phyloP scores from a whole-genome alignment of 169 alveolate genomes.

The Cryptosporidium ubiquitum region DNA sequence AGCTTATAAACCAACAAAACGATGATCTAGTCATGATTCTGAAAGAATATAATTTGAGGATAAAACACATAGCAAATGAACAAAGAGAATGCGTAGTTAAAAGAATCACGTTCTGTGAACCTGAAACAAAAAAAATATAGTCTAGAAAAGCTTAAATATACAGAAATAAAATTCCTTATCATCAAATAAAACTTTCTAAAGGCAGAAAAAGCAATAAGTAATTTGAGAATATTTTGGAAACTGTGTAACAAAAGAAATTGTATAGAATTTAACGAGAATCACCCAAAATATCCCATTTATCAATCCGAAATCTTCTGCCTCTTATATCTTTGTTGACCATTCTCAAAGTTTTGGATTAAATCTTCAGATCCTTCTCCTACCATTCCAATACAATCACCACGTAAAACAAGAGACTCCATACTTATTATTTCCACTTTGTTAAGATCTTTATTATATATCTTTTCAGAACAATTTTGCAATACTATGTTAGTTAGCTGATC shows the following conservation, averaged over 20 bases:
- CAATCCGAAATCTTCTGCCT: slow-evolving; percentile 9
- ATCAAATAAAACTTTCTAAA: too few species aligned
- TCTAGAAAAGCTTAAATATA: too few species aligned
- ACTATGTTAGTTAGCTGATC: slow-evolving; percentile 90
- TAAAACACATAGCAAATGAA: background rate
- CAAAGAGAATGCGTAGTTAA: background rate
- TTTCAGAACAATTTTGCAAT: slow-evolving; percentile 85
- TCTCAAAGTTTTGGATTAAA: background rate
- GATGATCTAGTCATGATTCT: background rate
- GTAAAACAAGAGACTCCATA: slow-evolving; percentile 27
- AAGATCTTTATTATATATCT: slow-evolving; percentile 79
- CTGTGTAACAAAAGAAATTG: too few species aligned
- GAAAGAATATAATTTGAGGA: background rate
- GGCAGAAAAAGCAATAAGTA: background rate
- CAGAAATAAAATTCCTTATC: too few species aligned
- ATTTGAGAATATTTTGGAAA: background rate
- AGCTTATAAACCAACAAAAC: slow-evolving; percentile 15
- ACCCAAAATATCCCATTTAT: background rate
- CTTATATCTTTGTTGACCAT: background rate
- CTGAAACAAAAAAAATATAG: background rate
- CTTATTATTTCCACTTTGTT: slow-evolving; percentile 4
- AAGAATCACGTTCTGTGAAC: background rate
- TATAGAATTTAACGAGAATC: background rate
- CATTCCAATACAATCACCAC: slow-evolving; percentile 64
- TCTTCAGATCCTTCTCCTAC: slow-evolving; percentile 44